These are phyloP conservation scores for Starmerella cellae DNA, from an alignment of 805 yeast species.

Conservation along the genomic window DNA sequence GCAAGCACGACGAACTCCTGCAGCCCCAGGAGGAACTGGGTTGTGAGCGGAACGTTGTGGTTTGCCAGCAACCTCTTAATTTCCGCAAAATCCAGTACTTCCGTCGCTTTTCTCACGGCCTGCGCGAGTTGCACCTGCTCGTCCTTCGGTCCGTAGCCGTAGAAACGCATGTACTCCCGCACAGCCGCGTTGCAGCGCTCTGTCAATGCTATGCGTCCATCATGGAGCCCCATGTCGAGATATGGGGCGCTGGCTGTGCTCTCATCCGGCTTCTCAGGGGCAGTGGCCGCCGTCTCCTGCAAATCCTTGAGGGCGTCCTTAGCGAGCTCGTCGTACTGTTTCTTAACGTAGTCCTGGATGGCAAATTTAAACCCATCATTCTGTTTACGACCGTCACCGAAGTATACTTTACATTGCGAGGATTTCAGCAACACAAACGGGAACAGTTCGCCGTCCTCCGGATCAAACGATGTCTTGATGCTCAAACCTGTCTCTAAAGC, in stretches of 20 bases:
- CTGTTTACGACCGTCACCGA: conserved; percentile 5
- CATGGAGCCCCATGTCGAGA: background rate
- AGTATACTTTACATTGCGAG: background rate
- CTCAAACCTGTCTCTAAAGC: too few relatives aligned
- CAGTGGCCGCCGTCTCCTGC: background rate
- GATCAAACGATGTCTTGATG: background rate
- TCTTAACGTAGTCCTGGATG: background rate
- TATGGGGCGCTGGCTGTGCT: background rate
- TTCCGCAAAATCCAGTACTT: background rate
- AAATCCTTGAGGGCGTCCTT: too few relatives aligned
- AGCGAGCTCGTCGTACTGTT: background rate
- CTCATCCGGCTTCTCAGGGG: background rate
- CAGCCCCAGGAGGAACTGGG: conserved; percentile 2
- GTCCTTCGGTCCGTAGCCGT: conserved; percentile 2
- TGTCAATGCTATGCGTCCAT: background rate
- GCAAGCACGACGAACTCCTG: conserved; percentile 3
- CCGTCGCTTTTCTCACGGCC: background rate
- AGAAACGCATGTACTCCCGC: conserved; percentile 1
- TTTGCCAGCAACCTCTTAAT: background rate
- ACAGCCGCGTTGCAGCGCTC: background rate
- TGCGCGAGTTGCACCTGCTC: background rate
- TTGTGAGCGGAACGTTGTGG: background rate
- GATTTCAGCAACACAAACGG: background rate
- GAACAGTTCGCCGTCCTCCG: background rate
- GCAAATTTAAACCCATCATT: conserved; percentile 9